Evolutionary conservation across 2,329 filamentous ascomycete genomes (phyloP).

Genomic region (Atkinsonella hypoxylon): DNA sequence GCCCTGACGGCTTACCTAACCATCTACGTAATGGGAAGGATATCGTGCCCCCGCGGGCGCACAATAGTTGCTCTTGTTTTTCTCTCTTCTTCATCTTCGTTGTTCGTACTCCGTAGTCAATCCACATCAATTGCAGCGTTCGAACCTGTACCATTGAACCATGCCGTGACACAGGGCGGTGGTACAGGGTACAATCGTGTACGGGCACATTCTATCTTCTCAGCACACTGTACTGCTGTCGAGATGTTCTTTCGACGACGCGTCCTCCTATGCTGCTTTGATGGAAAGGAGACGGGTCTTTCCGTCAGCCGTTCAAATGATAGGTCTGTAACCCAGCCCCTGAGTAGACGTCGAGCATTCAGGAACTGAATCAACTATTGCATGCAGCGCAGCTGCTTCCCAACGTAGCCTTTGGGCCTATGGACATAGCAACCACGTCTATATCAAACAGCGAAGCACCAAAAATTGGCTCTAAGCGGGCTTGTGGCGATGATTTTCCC

Average conservation of each 20-base stretch:
- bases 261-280: slow-evolving; percentile 13
- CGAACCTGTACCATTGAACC: no score
- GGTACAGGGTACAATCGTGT: no score
- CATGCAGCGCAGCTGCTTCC: neutral
- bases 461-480: neutral
- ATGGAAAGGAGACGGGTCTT: slow-evolving; percentile 6
- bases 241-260: slow-evolving; percentile 14
- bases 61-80: no score
- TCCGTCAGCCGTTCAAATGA: no score
- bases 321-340: slow-evolving; percentile 3
- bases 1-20: no score
- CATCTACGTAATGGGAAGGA: no score
- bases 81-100: no score
- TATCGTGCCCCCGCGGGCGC: no score
- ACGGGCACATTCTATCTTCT: slow-evolving; percentile 20
- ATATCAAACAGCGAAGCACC: neutral
- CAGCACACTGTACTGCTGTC: slow-evolving; percentile 16
- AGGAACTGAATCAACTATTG: neutral
- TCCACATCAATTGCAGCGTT: no score
- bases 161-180: no score
- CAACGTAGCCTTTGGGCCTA: neutral
- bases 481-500: neutral
- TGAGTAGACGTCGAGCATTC: slow-evolving; percentile 9
- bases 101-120: no score
- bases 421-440: neutral